These are phyloP conservation scores for Cutaneotrichosporon sp. DNA, from an alignment of 1,284 basidiomycete species.

Conservation along the genomic window DNA sequence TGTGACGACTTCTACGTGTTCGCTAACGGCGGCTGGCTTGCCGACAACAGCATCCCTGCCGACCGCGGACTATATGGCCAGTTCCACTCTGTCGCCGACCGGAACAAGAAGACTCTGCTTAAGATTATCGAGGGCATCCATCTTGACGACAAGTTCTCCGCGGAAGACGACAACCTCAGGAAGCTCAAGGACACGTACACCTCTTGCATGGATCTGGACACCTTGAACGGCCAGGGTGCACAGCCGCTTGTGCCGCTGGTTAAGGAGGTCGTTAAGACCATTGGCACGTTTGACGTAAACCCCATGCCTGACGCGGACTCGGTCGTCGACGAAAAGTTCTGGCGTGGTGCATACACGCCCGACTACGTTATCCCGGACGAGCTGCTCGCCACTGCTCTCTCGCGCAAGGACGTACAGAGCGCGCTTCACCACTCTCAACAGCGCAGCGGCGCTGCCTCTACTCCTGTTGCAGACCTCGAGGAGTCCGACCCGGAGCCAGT, in stretches of 20 bases:
- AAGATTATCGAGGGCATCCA: conserved; percentile 46
- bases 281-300: conserved; percentile 40
- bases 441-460: too few relatives aligned
- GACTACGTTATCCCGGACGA: conserved; percentile 32
- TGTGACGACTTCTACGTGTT: conserved; percentile 95
- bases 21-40: conserved; percentile 75
- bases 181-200: conserved; percentile 77
- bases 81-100: conserved; percentile 48
- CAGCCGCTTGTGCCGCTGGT: conserved; percentile 50
- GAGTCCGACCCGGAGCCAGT: background rate
- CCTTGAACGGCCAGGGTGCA: conserved; percentile 49
- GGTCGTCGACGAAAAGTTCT: conserved; percentile 15
- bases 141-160: conserved; percentile 14
- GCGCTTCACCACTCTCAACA: background rate
- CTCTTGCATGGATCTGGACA: conserved; percentile 72
- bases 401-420: background rate
- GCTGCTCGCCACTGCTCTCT: conserved; percentile 20
- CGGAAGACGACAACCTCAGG: conserved; percentile 64
- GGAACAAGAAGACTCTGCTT: conserved; percentile 50
- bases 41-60: conserved; percentile 71
- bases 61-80: conserved; percentile 64
- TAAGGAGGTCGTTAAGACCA: conserved; percentile 42
- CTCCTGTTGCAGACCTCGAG: background rate
- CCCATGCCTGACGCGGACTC: conserved; percentile 24
- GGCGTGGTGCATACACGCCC: conserved; percentile 32